Conservation (phyloP, 805 yeast genomes). For the Wickerhamomyces silvicola region DNA sequence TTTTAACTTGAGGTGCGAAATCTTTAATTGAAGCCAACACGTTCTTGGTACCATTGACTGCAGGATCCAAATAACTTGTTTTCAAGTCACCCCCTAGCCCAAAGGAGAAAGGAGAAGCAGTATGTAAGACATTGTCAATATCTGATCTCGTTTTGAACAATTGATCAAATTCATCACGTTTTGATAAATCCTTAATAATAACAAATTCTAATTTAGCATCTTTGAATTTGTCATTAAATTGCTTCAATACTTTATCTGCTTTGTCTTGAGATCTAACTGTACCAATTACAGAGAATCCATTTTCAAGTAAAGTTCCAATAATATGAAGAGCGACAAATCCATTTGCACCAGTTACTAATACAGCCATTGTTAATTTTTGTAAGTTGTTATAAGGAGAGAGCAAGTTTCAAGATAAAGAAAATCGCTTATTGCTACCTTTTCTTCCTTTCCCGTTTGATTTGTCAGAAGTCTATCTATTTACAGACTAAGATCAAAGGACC, state of each 20-base stretch:
- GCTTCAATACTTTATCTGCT: constrained; percentile 22
- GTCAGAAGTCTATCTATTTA: too few species aligned
- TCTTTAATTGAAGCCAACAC: constrained; percentile 39
- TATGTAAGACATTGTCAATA: constrained; percentile 45
- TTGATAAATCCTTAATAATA: constrained; percentile 38
- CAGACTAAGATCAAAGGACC: too few species aligned
- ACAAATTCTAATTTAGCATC: constrained; percentile 31
- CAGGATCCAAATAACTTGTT: constrained; percentile 44
- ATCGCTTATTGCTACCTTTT: too few species aligned
- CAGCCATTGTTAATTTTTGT: too few species aligned
- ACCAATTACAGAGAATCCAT: constrained; percentile 34
- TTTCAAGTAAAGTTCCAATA: constrained; percentile 27
- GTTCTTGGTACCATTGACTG: constrained; percentile 44
- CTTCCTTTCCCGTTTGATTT: too few species aligned
- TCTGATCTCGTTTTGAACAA: constrained; percentile 40
- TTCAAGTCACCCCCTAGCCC: constrained; percentile 32
- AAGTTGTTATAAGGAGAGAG: too few species aligned
- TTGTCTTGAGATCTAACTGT: constrained; percentile 33
- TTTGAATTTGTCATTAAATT: constrained; percentile 19
- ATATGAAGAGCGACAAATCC: constrained; percentile 41
- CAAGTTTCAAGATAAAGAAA: too few species aligned
- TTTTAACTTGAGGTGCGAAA: constrained; percentile 32
- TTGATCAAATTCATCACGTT: constrained; percentile 34
- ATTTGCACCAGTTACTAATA: constrained; percentile 40
- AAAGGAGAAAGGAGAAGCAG: constrained; percentile 52